Evolutionary conservation across 306 rosid species (phyloP).

Genomic region (Purshia tridentata): DNA sequence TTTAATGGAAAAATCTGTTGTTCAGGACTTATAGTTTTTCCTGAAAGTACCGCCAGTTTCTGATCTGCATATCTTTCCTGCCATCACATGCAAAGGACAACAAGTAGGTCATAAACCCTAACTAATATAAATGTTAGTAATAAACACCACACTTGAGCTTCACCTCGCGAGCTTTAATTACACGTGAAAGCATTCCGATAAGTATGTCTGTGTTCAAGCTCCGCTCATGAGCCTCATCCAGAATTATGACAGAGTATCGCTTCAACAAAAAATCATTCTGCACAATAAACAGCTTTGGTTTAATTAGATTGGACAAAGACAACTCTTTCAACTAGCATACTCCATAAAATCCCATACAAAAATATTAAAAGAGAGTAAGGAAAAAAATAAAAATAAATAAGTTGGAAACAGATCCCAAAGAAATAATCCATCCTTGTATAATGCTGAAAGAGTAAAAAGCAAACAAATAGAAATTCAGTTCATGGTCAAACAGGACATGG

Average conservation of each 20-base stretch:
- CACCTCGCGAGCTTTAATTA: constrained; percentile 66
- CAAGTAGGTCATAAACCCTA: background rate
- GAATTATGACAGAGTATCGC: constrained; percentile 76
- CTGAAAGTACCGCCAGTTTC: constrained; percentile 42
- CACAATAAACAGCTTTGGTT: constrained; percentile 15
- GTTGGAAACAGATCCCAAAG: background rate
- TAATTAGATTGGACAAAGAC: background rate
- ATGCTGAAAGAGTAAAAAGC: background rate
- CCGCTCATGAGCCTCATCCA: constrained; percentile 97
- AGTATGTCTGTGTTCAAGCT: constrained; percentile 95
- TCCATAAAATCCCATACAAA: background rate
- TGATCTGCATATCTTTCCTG: constrained; percentile 59
- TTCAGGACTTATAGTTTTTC: constrained; percentile 51
- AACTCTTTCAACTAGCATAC: background rate
- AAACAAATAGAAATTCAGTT: constrained; percentile 3
- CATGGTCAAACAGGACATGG: background rate
- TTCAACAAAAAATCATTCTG: constrained; percentile 81
- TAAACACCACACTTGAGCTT: constrained; percentile 7
- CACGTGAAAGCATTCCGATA: constrained; percentile 90
- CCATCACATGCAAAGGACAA: background rate
- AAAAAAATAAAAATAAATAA: background rate
- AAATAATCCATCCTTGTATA: background rate
- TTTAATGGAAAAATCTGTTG: constrained; percentile 66
- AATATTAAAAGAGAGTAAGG: background rate
- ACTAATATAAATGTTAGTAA: background rate